Evolutionary conservation across 108 stramenopile genomes (phyloP).

Genomic region (Skeletonema potamos): DNA sequence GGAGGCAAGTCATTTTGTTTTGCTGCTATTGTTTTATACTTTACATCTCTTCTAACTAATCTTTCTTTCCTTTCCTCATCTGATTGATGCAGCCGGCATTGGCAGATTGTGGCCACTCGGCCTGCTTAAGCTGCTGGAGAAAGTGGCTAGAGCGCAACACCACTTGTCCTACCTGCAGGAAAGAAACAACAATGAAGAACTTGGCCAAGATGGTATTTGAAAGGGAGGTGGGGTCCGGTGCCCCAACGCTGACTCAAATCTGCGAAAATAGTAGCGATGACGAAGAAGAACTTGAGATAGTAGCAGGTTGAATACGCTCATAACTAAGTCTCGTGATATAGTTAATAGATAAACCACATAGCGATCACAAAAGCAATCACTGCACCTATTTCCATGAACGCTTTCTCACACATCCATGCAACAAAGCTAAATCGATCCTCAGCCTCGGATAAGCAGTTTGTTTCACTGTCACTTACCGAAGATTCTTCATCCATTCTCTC

Average conservation of each 20-base stretch:
- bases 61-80: not conserved
- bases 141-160: constrained; percentile 60
- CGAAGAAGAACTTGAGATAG: constrained; percentile 37
- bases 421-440: not conserved
- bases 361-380: not conserved
- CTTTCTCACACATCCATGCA: not conserved
- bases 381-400: constrained; percentile 5
- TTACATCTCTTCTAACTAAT: constrained; percentile 1
- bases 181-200: constrained; percentile 30
- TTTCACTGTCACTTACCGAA: constrained; percentile 29
- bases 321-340: not conserved
- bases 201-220: constrained; percentile 54
- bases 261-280: constrained; percentile 33
- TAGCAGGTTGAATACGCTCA: constrained; percentile 3
- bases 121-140: constrained; percentile 62
- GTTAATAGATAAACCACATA: not conserved
- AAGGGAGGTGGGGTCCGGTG: constrained; percentile 19
- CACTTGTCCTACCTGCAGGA: constrained; percentile 69
- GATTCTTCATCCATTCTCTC: not conserved
- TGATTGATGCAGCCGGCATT: constrained; percentile 47
- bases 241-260: constrained; percentile 39
- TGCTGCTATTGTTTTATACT: not conserved
- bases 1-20: constrained; percentile 31
- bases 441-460: not conserved
- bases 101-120: constrained; percentile 63